Evolutionary conservation across 2,329 filamentous ascomycete genomes (phyloP).

Genomic region (Xylariaceae sp.): DNA sequence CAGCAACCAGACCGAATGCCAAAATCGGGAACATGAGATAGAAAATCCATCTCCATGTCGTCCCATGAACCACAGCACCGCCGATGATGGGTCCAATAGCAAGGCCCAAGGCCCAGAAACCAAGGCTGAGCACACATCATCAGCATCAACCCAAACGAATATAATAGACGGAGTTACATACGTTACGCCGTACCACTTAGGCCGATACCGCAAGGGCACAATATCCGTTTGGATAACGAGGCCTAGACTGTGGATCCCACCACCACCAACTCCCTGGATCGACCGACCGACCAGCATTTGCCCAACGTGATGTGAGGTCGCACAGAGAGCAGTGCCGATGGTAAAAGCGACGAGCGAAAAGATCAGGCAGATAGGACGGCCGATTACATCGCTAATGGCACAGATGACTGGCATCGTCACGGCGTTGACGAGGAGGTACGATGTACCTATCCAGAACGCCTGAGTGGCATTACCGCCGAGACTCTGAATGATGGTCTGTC

Average conservation of each 20-base stretch:
- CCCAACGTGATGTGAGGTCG: conserved; percentile 32
- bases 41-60: conserved; percentile 48
- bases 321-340: conserved; percentile 41
- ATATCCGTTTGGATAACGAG: conserved; percentile 43
- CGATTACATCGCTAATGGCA: conserved; percentile 36
- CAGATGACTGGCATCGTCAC: conserved; percentile 29
- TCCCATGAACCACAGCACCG: conserved; percentile 34
- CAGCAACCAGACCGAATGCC: conserved; percentile 37
- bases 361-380: conserved; percentile 34
- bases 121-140: conserved; percentile 2
- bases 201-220: conserved; percentile 40
- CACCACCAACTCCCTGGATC: conserved; percentile 41
- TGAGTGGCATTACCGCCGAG: conserved; percentile 23
- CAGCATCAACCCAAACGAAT: background rate
- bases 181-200: conserved; percentile 40
- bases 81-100: conserved; percentile 37
- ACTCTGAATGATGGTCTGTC: conserved; percentile 21
- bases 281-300: conserved; percentile 37
- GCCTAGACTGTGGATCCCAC: conserved; percentile 40
- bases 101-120: conserved; percentile 11
- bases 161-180: conserved; percentile 18
- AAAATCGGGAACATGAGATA: conserved; percentile 47
- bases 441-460: conserved; percentile 31
- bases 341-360: conserved; percentile 41
- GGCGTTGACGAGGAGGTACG: conserved; percentile 31